Evolutionary conservation across 2,329 filamentous ascomycete species (phyloP).

Genomic region (Nemania diffusa): DNA sequence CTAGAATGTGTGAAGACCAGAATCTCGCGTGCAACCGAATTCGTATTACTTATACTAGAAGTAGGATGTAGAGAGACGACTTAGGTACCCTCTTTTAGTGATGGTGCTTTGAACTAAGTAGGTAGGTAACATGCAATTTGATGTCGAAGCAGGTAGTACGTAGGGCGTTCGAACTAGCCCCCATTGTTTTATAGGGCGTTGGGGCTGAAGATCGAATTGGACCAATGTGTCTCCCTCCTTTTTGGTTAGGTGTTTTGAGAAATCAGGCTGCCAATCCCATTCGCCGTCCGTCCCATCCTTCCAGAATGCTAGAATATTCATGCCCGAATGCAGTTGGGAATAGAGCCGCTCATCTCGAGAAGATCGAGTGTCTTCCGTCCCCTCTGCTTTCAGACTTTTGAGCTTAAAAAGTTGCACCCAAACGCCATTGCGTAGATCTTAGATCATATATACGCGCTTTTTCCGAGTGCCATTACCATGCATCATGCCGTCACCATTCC

Average conservation of each 20-base stretch:
- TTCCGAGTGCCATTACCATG: not conserved
- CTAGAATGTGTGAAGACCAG: not conserved
- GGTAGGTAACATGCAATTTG: conserved; percentile 1
- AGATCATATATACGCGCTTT: conserved; percentile 8
- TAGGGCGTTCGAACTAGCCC: not conserved
- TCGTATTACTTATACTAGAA: not conserved
- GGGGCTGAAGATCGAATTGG: not conserved
- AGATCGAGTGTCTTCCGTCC: not conserved
- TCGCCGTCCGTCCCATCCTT: not conserved
- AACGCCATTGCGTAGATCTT: conserved; percentile 12
- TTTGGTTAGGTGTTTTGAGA: not conserved
- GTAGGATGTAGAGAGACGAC: not conserved
- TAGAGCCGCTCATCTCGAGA: not conserved
- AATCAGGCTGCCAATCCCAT: not conserved
- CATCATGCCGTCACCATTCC: not conserved
- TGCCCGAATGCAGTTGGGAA: not conserved
- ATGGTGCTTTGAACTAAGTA: not conserved
- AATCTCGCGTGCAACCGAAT: not conserved
- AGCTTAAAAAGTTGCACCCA: not conserved
- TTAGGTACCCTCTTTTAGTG: not conserved
- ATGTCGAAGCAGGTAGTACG: conserved; percentile 1
- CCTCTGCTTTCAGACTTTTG: not conserved
- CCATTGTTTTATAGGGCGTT: conserved; percentile 1
- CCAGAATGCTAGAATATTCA: not conserved
- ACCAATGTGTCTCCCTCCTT: not conserved